These are phyloP conservation scores for Coniophora puteana DNA, from an alignment of 1,284 basidiomycete genomes.

Conservation along the genomic window DNA sequence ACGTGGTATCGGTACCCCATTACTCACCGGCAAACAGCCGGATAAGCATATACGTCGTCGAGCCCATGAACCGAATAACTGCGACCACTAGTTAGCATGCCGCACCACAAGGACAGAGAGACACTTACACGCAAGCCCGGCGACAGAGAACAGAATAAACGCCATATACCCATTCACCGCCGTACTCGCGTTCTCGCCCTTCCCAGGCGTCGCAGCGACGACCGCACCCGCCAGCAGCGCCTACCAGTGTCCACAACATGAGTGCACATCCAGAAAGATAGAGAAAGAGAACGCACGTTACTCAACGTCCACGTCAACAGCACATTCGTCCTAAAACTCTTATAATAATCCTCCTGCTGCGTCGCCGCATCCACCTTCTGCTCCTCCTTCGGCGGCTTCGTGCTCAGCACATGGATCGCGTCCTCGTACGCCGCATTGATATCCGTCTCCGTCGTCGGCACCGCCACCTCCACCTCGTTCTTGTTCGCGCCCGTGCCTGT, in stretches of 20 bases:
- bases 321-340: constrained; percentile 86
- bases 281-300: constrained; percentile 47
- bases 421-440: constrained; percentile 86
- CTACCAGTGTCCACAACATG: constrained; percentile 28
- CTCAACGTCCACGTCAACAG: constrained; percentile 81
- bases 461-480: constrained; percentile 76
- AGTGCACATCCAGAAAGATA: constrained; percentile 7
- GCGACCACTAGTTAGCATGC: constrained; percentile 3
- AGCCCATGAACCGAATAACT: constrained; percentile 84
- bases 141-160: constrained; percentile 81
- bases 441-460: constrained; percentile 82
- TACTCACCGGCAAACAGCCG: constrained; percentile 85
- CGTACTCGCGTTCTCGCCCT: constrained; percentile 37
- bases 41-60: constrained; percentile 73
- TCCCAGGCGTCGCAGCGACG: constrained; percentile 51
- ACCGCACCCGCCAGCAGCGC: constrained; percentile 74
- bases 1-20: no score
- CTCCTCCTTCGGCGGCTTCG: constrained; percentile 71
- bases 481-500: constrained; percentile 45
- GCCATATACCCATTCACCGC: constrained; percentile 78
- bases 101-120: neutral
- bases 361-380: constrained; percentile 61
- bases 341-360: constrained; percentile 86
- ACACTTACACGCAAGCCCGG: constrained; percentile 76
- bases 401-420: constrained; percentile 73